phyloP scores from a whole-genome alignment of 2,329 filamentous ascomycete genomes.

The Chalara sp. region DNA sequence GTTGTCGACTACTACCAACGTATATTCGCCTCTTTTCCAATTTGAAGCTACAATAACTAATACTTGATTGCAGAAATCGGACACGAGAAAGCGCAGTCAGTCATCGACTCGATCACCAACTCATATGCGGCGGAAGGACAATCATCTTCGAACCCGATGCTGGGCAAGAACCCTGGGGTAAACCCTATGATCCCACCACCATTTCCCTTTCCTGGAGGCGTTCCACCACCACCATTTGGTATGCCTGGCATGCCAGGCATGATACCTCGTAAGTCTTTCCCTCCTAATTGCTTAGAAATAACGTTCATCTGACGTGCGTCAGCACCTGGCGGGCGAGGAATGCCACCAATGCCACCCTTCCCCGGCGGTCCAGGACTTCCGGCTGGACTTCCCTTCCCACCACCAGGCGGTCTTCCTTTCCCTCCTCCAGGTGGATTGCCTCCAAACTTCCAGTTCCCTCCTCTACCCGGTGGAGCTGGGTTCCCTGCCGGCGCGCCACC shows the following conservation, averaged over 20 bases:
- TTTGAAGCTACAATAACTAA: background rate
- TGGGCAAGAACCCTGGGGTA: slow-evolving; percentile 54
- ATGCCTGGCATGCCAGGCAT: slow-evolving; percentile 42
- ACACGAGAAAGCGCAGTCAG: slow-evolving; percentile 95
- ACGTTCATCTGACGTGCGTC: slow-evolving; percentile 4
- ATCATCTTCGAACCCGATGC: slow-evolving; percentile 77
- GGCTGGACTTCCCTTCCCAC: slow-evolving; percentile 10
- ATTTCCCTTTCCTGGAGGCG: slow-evolving; percentile 54
- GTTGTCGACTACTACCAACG: slow-evolving; percentile 98
- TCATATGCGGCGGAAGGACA: slow-evolving; percentile 95
- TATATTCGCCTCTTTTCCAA: slow-evolving; percentile 30
- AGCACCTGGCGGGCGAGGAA: slow-evolving; percentile 40
- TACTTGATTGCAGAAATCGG: slow-evolving; percentile 69
- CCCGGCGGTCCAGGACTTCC: slow-evolving; percentile 27
- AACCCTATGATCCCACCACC: slow-evolving; percentile 36
- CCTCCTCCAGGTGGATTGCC: slow-evolving; percentile 40
- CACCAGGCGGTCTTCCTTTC: slow-evolving; percentile 12
- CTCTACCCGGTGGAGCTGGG: slow-evolving; percentile 24
- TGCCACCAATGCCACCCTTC: slow-evolving; percentile 36
- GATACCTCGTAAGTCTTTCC: slow-evolving; percentile 41
- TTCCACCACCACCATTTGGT: slow-evolving; percentile 53
- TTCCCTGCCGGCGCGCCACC: slow-evolving; percentile 15
- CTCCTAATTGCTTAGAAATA: background rate
- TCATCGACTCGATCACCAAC: slow-evolving; percentile 95
- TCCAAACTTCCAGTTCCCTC: slow-evolving; percentile 45